Conservation (phyloP, 2,329 filamentous ascomycete genomes). For the Xylariaceae sp. region DNA sequence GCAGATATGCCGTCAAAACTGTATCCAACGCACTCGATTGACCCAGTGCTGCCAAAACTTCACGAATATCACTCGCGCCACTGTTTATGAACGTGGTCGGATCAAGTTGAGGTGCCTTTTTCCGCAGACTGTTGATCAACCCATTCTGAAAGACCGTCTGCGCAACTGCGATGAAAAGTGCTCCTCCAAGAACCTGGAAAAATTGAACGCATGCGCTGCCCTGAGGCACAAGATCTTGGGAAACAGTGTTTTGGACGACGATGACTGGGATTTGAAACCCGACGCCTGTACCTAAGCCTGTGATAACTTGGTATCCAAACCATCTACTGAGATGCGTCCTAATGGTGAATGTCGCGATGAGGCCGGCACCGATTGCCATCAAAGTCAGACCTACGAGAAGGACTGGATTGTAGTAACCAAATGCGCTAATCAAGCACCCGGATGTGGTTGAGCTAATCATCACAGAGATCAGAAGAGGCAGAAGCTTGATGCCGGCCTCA, state of each 20-base stretch:
- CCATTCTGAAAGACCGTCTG: slow-evolving; percentile 68
- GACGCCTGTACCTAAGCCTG: slow-evolving; percentile 51
- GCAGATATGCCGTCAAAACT: slow-evolving; percentile 49
- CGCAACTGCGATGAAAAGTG: slow-evolving; percentile 62
- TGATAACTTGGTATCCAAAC: slow-evolving; percentile 58
- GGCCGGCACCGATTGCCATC: slow-evolving; percentile 47
- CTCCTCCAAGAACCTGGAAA: slow-evolving; percentile 64
- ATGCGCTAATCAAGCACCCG: slow-evolving; percentile 35
- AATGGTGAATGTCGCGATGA: slow-evolving; percentile 53
- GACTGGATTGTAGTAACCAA: slow-evolving; percentile 45
- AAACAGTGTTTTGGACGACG: slow-evolving; percentile 51
- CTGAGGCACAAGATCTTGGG: slow-evolving; percentile 47
- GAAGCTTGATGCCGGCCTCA: slow-evolving; percentile 52
- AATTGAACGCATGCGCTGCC: slow-evolving; percentile 55
- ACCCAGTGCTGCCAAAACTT: slow-evolving; percentile 41
- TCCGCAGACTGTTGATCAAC: slow-evolving; percentile 51
- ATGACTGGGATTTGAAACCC: slow-evolving; percentile 49
- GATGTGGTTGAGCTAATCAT: slow-evolving; percentile 46
- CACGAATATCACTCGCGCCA: slow-evolving; percentile 49
- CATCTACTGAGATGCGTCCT: slow-evolving; percentile 47
- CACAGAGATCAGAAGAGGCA: slow-evolving; percentile 51
- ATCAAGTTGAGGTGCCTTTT: slow-evolving; percentile 44
- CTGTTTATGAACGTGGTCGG: slow-evolving; percentile 48
- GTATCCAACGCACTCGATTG: slow-evolving; percentile 40
- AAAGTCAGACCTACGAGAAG: slow-evolving; percentile 39